phyloP scores from a whole-genome alignment of 2,329 filamentous ascomycete species.

The Aspergillus unguis region DNA sequence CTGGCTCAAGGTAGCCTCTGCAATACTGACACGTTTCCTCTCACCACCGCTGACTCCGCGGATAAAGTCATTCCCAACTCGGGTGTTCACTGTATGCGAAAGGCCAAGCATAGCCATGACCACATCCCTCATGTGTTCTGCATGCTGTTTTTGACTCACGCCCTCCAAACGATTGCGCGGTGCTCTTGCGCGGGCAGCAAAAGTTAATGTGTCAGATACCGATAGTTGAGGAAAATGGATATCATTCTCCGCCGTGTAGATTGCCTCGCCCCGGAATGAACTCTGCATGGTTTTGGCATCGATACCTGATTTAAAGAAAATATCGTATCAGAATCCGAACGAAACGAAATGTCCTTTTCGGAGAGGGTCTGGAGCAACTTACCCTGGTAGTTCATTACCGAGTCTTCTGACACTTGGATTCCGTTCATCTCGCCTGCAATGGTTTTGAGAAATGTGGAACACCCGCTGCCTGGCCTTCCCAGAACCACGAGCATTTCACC shows the following conservation, averaged over 20 bases:
- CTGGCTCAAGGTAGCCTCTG: conserved; percentile 51
- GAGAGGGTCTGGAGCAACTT: conserved; percentile 45
- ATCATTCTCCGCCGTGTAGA: conserved; percentile 82
- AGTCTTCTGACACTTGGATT: conserved; percentile 66
- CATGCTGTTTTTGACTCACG: conserved; percentile 43
- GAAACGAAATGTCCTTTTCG: no score
- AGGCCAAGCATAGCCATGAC: conserved; percentile 46
- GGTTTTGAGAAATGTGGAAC: conserved; percentile 60
- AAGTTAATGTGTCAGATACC: conserved; percentile 75
- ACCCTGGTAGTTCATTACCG: conserved; percentile 80
- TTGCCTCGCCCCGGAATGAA: conserved; percentile 75
- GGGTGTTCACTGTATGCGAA: conserved; percentile 51
- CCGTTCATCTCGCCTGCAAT: conserved; percentile 80
- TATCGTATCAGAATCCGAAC: conserved; percentile 1
- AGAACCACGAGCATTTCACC: conserved; percentile 40
- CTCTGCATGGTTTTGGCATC: conserved; percentile 56
- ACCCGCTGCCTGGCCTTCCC: not conserved
- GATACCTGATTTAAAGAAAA: conserved; percentile 23
- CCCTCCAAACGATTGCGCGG: conserved; percentile 41
- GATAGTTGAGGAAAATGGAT: conserved; percentile 76
- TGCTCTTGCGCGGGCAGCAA: conserved; percentile 65
- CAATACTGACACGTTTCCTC: conserved; percentile 60
- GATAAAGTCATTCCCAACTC: conserved; percentile 55
- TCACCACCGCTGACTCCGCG: conserved; percentile 61
- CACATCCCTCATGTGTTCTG: conserved; percentile 43